Base-by-base conservation (phyloP, 345 rosid species). In the Syzygium aqueum region DNA sequence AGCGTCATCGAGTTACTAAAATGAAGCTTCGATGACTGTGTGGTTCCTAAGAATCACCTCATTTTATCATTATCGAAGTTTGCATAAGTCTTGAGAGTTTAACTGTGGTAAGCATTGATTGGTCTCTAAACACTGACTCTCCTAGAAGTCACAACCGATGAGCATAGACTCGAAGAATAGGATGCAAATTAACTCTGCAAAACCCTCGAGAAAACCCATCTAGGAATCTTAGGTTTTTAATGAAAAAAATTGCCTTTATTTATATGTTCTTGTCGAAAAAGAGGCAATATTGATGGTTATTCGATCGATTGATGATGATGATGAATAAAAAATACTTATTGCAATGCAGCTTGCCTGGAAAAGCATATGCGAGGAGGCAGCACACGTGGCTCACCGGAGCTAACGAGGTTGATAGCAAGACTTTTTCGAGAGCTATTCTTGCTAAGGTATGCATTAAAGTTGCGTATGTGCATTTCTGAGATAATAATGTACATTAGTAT, bases 381-480 rank as follows among this genome's bases (percentile, higher is more conserved):
- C 97, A 96, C 85, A 94, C 93, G 77, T 98, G 99, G 99, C 96
- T 96, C 28, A 90, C 92, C 19, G 95, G 97, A 85, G 97, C 98
- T 40, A 95, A 93, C 84, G 98, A 96, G 78, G 95, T 93, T 49
- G 99, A 98, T 88, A 94, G 98, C 94, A 98, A 95, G 92, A 96
- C 93, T 9, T 96, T 96, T 85, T 93, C 97, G 16, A 93, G 99
- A 93, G 97, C 99, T 56, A 96, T 98, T 89, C 97, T 96, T 21
- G 99, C 99, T 61, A 96, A 96, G 98, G 99, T 98, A 90, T 27
- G 57, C 6, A 28, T 12, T 33, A 22, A 30, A 85, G 67, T 9
- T 57, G 53, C 17, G 87, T 25, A 46, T 40, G 25, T 23, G 73
- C 0, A 40, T 57, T 50, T 11, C 8, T n/a, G 30, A 53, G 46